A percentile compares a stretch with the other conserved stretches of the same genome.
Evolutionary conservation across 192 early-diverging fungal genomes (phyloP).

Genomic region (Coemansia sp.): DNA sequence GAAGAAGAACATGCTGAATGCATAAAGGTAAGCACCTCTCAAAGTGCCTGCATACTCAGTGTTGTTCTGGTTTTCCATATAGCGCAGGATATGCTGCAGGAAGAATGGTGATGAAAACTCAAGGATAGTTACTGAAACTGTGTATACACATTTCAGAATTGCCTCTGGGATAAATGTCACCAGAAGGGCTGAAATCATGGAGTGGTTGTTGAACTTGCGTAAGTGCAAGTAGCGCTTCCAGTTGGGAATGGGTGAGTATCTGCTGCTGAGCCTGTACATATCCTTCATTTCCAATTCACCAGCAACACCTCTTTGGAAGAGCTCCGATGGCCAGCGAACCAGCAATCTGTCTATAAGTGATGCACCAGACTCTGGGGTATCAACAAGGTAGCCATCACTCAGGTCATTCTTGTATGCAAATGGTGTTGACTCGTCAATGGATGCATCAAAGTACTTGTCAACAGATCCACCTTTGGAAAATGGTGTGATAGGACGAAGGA

Average conservation of each 20-base stretch:
- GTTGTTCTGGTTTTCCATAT: conserved; percentile 40
- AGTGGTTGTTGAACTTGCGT: conserved; percentile 18
- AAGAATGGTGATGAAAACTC: conserved; percentile 60
- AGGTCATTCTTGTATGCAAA: conserved; percentile 21
- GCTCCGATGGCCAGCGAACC: conserved; percentile 62
- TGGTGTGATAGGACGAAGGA: conserved; percentile 13
- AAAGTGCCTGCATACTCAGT: not conserved
- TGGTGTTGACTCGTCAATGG: conserved; percentile 16
- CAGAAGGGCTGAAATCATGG: conserved; percentile 36
- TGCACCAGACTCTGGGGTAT: conserved; percentile 29
- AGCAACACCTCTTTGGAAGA: conserved; percentile 60
- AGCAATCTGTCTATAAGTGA: conserved; percentile 29
- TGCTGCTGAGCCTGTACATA: conserved; percentile 55
- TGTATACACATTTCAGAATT: conserved; percentile 31
- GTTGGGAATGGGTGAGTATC: conserved; percentile 51
- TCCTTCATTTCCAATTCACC: conserved; percentile 59
- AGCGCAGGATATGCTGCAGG: conserved; percentile 59
- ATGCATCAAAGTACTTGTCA: not conserved
- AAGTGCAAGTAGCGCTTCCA: conserved; percentile 34
- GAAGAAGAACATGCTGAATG: conserved; percentile 59
- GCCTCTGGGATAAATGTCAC: conserved; percentile 50
- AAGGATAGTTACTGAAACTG: conserved; percentile 29
- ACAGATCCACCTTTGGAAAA: not conserved
- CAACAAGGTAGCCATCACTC: conserved; percentile 15
- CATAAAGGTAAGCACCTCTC: conserved; percentile 59